These are phyloP conservation scores for Xylariaceae sp. DNA, from an alignment of 2,329 filamentous ascomycete genomes.

Conservation along the genomic window DNA sequence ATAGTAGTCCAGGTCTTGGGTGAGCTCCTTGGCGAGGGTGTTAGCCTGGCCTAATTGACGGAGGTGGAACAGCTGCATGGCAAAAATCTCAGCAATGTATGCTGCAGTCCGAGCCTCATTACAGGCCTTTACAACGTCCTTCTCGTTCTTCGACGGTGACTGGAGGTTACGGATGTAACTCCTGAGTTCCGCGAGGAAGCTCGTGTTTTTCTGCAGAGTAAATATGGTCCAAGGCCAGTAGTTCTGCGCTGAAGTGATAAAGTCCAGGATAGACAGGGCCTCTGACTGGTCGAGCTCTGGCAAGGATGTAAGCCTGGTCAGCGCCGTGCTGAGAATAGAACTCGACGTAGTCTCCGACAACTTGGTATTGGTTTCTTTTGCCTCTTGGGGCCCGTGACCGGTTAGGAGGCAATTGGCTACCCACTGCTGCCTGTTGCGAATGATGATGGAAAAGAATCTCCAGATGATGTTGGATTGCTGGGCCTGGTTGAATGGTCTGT, in stretches of 20 bases:
- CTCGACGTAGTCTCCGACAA: conserved; percentile 45
- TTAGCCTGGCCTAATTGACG: conserved; percentile 67
- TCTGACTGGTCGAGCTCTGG: conserved; percentile 58
- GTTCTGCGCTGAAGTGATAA: conserved; percentile 82
- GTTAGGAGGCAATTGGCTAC: conserved; percentile 90
- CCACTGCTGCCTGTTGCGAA: conserved; percentile 91
- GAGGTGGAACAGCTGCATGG: conserved; percentile 83
- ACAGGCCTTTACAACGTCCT: conserved; percentile 52
- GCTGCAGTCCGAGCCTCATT: conserved; percentile 69
- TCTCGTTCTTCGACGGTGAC: conserved; percentile 45
- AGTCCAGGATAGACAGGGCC: conserved; percentile 73
- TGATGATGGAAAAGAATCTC: conserved; percentile 78
- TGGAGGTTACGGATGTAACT: conserved; percentile 60
- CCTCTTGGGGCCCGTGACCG: conserved; percentile 75
- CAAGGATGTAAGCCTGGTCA: conserved; percentile 64
- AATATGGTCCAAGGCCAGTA: conserved; percentile 94
- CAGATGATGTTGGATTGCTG: conserved; percentile 66
- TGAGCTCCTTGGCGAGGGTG: conserved; percentile 63
- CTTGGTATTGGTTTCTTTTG: conserved; percentile 54
- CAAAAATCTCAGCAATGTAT: conserved; percentile 78
- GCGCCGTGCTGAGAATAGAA: conserved; percentile 68
- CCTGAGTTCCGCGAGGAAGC: conserved; percentile 67
- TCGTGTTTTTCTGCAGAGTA: conserved; percentile 65
- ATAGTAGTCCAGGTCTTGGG: conserved; percentile 73
- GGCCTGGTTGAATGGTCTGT: conserved; percentile 65